These are phyloP conservation scores for Salix purpurea DNA, from an alignment of 345 rosid genomes.

Conservation along the genomic window DNA sequence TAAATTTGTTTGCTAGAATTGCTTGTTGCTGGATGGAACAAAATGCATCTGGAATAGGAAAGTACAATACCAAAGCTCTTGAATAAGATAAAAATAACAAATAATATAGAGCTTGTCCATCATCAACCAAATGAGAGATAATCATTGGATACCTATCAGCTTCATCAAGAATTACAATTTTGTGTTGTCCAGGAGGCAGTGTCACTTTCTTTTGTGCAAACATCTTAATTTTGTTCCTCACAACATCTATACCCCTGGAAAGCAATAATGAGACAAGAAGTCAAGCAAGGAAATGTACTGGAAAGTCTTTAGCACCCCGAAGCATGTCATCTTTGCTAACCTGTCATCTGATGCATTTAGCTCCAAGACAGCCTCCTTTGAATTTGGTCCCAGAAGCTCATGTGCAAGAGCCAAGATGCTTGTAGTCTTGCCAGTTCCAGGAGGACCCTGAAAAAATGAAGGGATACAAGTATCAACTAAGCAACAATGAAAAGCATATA, in stretches of 20 bases:
- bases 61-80: neutral
- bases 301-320: neutral
- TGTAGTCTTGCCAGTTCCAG: conserved; percentile 97
- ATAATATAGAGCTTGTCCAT: neutral
- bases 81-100: too few species aligned
- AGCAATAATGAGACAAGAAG: neutral
- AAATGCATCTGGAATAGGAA: neutral
- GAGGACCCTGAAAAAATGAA: conserved; percentile 67
- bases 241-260: conserved; percentile 85
- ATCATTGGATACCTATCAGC: conserved; percentile 72
- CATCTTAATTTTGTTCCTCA: conserved; percentile 95
- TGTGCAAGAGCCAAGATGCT: conserved; percentile 96
- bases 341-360: conserved; percentile 97
- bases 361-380: conserved; percentile 84
- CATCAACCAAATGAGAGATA: neutral
- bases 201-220: conserved; percentile 98
- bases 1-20: neutral
- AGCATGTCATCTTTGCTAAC: conserved; percentile 21
- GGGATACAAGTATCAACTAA: too few species aligned
- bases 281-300: neutral
- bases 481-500: neutral
- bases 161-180: conserved; percentile 85
- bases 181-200: conserved; percentile 82
- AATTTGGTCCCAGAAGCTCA: conserved; percentile 79
- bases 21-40: neutral